phyloP scores from a whole-genome alignment of 805 yeast species.

The Wickerhamiella kazuoi region DNA sequence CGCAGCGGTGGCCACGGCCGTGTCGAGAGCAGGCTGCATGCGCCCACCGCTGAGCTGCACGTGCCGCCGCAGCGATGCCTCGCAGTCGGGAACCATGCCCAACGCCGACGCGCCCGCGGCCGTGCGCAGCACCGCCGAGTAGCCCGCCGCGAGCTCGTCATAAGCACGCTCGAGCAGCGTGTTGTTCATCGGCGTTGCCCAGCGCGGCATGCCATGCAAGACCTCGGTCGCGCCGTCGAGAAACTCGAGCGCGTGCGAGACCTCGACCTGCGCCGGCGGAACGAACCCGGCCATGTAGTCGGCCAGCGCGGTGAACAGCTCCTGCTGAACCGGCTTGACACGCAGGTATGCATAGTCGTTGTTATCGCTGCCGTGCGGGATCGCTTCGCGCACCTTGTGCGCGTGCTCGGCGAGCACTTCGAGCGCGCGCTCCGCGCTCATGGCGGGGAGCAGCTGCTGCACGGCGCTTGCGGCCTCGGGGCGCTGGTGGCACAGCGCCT shows the following conservation, averaged over 20 bases:
- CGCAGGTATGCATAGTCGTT: constrained; percentile 65
- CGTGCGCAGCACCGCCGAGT: constrained; percentile 22
- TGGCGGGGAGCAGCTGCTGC: constrained; percentile 34
- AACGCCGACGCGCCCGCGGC: constrained; percentile 6
- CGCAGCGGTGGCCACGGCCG: neutral
- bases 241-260: constrained; percentile 39
- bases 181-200: constrained; percentile 32
- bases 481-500: constrained; percentile 35
- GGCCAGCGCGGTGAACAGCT: constrained; percentile 49
- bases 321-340: constrained; percentile 48
- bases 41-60: constrained; percentile 9
- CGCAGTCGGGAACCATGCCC: constrained; percentile 12
- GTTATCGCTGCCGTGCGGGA: constrained; percentile 61
- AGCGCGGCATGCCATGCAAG: constrained; percentile 48
- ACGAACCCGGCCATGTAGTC: constrained; percentile 58
- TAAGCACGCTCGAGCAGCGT: constrained; percentile 32
- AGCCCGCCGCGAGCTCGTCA: constrained; percentile 41
- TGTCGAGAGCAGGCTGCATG: constrained; percentile 5
- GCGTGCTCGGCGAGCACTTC: constrained; percentile 32
- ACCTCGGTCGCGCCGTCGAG: constrained; percentile 43
- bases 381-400: constrained; percentile 25
- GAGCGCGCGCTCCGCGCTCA: constrained; percentile 36
- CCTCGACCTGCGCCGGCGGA: constrained; percentile 48
- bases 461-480: constrained; percentile 45
- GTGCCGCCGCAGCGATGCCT: constrained; percentile 10